A percentile compares a stretch with the other conserved stretches of the same genome.
Conservation (phyloP, 192 early-diverging fungal species). For the Diversispora epigaea region DNA sequence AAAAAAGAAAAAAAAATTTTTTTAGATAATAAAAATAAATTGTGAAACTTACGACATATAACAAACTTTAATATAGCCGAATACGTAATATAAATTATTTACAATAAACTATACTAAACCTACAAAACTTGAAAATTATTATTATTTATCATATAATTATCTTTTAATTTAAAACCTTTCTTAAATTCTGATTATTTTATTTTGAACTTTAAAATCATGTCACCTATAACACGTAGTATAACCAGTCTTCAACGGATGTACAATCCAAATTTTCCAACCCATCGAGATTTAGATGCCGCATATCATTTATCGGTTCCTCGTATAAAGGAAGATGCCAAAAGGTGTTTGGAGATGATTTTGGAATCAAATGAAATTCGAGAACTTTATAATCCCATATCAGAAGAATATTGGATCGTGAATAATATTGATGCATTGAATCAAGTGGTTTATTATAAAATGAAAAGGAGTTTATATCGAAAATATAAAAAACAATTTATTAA, state of each 20-base stretch:
- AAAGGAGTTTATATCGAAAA: neutral
- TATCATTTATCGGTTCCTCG: neutral
- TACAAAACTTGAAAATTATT: no score
- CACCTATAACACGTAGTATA: constrained; percentile 22
- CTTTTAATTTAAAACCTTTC: no score
- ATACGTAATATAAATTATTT: no score
- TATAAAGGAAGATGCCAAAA: constrained; percentile 3
- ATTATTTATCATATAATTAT: no score
- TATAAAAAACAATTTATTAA: constrained; percentile 6
- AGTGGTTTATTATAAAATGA: constrained; percentile 27
- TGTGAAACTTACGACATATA: no score
- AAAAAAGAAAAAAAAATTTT: no score
- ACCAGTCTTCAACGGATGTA: neutral
- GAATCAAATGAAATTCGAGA: neutral
- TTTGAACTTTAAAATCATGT: neutral
- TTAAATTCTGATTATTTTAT: no score
- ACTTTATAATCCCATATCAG: constrained; percentile 8
- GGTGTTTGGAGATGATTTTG: neutral
- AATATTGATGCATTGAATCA: constrained; percentile 8
- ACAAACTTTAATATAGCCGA: no score
- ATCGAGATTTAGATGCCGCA: neutral
- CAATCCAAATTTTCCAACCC: constrained; percentile 14
- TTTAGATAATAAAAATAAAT: no score
- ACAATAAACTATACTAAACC: no score
- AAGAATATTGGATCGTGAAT: constrained; percentile 22